These are phyloP conservation scores for Fusarium multiceps DNA, from an alignment of 2,329 filamentous ascomycete genomes.

Conservation along the genomic window DNA sequence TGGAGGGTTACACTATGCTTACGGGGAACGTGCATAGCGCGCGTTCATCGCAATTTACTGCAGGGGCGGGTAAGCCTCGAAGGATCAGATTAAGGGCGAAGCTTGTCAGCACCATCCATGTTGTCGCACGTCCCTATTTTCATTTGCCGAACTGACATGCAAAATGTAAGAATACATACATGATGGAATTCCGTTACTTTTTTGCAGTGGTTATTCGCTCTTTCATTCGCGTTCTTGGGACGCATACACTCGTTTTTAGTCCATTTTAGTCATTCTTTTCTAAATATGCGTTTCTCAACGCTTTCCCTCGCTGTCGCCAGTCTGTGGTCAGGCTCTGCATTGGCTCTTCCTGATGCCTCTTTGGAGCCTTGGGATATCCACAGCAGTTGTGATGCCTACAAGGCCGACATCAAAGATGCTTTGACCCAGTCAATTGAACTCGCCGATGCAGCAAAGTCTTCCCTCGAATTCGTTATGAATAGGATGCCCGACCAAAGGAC, in stretches of 20 bases:
- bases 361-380: constrained; percentile 8
- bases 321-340: neutral
- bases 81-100: neutral
- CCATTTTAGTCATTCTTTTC: neutral
- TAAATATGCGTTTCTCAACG: neutral
- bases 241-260: constrained; percentile 13
- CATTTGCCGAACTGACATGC: neutral
- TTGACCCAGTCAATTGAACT: constrained; percentile 12
- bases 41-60: constrained; percentile 18
- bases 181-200: neutral
- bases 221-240: neutral
- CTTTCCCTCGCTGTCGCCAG: neutral
- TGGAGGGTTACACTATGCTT: neutral
- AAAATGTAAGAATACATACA: constrained; percentile 6
- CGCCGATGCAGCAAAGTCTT: constrained; percentile 6
- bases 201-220: neutral
- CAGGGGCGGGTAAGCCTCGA: neutral
- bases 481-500: neutral
- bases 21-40: neutral
- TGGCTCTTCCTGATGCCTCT: neutral
- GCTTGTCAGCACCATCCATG: neutral
- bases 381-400: constrained; percentile 8
- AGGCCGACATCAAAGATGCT: constrained; percentile 2
- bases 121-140: neutral
- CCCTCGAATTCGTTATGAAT: neutral